phyloP scores from a whole-genome alignment of 257 asterid species.

The Ligustrum vulgare region DNA sequence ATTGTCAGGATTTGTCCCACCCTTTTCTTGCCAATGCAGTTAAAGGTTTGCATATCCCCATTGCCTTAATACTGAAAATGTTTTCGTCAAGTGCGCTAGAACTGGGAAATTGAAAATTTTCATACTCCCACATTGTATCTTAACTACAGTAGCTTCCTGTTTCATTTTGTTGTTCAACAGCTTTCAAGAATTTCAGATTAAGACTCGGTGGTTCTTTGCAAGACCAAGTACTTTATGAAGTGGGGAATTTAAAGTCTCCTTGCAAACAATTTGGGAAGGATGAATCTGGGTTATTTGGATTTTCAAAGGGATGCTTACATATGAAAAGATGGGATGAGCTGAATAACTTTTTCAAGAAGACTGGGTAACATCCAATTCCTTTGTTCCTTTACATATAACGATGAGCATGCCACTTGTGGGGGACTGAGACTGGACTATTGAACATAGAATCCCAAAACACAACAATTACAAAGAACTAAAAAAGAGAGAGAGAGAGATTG shows the following conservation, averaged over 20 bases:
- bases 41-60: constrained; percentile 55
- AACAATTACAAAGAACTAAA: neutral
- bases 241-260: constrained; percentile 53
- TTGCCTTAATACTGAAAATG: neutral
- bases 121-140: neutral
- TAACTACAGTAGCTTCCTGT: neutral
- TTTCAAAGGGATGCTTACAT: constrained; percentile 79
- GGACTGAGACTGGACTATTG: neutral
- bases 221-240: constrained; percentile 76
- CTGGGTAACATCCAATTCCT: constrained; percentile 54
- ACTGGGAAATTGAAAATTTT: neutral
- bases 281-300: constrained; percentile 80
- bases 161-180: constrained; percentile 40
- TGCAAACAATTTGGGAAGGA: constrained; percentile 64
- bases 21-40: constrained; percentile 72
- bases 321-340: constrained; percentile 95
- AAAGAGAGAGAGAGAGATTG: neutral
- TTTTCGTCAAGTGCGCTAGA: neutral
- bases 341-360: constrained; percentile 65
- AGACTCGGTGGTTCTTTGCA: constrained; percentile 96
- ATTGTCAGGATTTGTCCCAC: constrained; percentile 70
- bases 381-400: constrained; percentile 12
- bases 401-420: neutral
- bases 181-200: constrained; percentile 76
- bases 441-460: neutral